These are phyloP conservation scores for Silybum marianum DNA, from an alignment of 129 eudicot species.

Conservation along the genomic window DNA sequence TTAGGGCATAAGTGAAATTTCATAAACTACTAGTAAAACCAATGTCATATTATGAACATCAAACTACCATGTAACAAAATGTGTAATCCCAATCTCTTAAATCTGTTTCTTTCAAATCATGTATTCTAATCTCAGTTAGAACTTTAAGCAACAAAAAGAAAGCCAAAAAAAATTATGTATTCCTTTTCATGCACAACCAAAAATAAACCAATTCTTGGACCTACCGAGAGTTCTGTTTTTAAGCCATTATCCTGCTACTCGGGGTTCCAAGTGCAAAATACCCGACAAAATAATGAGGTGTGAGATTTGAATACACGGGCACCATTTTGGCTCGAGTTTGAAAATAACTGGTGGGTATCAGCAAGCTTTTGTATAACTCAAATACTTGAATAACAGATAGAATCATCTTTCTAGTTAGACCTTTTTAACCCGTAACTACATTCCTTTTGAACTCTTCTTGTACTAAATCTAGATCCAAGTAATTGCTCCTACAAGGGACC, in stretches of 20 bases:
- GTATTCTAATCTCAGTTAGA: too few species aligned
- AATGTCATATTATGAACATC: too few species aligned
- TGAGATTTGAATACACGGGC: not conserved
- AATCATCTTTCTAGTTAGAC: conserved; percentile 42
- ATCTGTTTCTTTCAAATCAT: too few species aligned
- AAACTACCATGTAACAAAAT: too few species aligned
- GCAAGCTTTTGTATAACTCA: conserved; percentile 34
- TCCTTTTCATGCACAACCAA: conserved; percentile 8
- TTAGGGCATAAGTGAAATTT: too few species aligned
- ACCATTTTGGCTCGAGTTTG: conserved; percentile 16
- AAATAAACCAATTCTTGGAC: not conserved
- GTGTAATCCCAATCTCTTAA: too few species aligned
- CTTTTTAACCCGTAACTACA: conserved; percentile 36
- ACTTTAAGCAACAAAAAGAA: not conserved
- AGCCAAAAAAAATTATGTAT: not conserved
- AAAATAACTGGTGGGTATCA: not conserved
- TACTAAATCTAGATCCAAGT: conserved; percentile 19
- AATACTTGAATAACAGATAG: conserved; percentile 47
- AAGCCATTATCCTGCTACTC: not conserved
- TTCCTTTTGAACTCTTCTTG: conserved; percentile 42
- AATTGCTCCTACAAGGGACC: not conserved
- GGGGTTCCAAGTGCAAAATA: not conserved
- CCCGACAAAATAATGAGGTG: too few species aligned
- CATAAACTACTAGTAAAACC: too few species aligned
- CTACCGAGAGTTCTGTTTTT: not conserved